Percentiles rank a stretch among this genome's conserved stretches.
Evolutionary conservation across 2,329 filamentous ascomycete genomes (phyloP).

Genomic region (Leptosphaerulina australis): DNA sequence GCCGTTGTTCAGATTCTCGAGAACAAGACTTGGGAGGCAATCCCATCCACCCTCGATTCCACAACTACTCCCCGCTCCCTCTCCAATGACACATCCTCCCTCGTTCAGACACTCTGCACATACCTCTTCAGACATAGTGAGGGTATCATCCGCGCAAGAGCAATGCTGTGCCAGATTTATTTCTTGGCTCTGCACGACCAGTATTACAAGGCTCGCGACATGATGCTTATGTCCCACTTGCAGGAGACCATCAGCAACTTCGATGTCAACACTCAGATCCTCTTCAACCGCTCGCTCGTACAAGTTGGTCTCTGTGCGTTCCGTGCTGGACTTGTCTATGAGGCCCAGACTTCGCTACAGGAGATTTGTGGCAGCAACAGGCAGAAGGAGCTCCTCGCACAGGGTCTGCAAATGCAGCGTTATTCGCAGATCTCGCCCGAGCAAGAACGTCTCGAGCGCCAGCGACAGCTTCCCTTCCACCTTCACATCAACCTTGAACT

Average conservation of each 20-base stretch:
- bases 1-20: constrained; percentile 93
- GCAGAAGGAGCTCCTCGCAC: constrained; percentile 96
- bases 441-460: constrained; percentile 95
- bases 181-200: constrained; percentile 96
- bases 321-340: constrained; percentile 94
- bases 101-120: constrained; percentile 88
- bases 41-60: constrained; percentile 74
- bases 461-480: constrained; percentile 97
- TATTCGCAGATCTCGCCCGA: constrained; percentile 96
- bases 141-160: constrained; percentile 91
- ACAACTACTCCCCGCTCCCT: constrained; percentile 76
- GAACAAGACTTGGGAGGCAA: constrained; percentile 87
- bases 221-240: constrained; percentile 99
- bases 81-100: constrained; percentile 70
- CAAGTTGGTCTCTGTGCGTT: constrained; percentile 98
- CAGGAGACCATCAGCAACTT: constrained; percentile 97
- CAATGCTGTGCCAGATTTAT: constrained; percentile 99
- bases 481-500: constrained; percentile 99
- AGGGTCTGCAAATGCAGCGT: constrained; percentile 97
- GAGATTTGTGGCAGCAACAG: constrained; percentile 97
- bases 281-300: constrained; percentile 97
- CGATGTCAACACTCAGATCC: constrained; percentile 94
- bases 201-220: constrained; percentile 96
- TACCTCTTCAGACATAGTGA: constrained; percentile 95
- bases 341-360: constrained; percentile 95